Conservation (phyloP, 768 basidiomycete genomes). For the Amanita rubescens region DNA sequence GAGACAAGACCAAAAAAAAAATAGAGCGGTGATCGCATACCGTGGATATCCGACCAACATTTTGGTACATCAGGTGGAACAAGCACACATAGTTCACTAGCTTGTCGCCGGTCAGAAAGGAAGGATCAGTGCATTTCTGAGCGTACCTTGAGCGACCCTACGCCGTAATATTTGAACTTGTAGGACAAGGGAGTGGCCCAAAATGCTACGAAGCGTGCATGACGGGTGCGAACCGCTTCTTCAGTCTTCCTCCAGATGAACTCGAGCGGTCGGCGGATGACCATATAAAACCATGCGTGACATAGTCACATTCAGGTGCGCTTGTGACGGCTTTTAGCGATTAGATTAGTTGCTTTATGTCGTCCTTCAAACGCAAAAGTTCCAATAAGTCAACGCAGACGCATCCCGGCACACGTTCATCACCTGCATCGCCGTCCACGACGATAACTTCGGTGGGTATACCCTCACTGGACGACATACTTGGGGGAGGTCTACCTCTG, state of each 20-base stretch:
- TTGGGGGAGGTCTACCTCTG: slow-evolving; percentile 87
- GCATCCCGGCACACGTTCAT: slow-evolving; percentile 46
- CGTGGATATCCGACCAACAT: slow-evolving; percentile 48
- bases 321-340: neutral
- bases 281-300: neutral
- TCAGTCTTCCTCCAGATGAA: neutral
- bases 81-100: slow-evolving; percentile 47
- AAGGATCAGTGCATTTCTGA: neutral
- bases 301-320: neutral
- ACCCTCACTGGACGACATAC: slow-evolving; percentile 89
- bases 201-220: neutral
- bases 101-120: slow-evolving; percentile 22
- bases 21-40: slow-evolving; percentile 29
- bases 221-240: neutral
- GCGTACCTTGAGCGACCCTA: slow-evolving; percentile 1
- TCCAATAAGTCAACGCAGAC: slow-evolving; percentile 33
- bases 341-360: slow-evolving; percentile 42
- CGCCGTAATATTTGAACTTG: neutral
- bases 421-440: slow-evolving; percentile 48
- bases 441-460: slow-evolving; percentile 78
- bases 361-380: slow-evolving; percentile 72
- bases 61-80: slow-evolving; percentile 55
- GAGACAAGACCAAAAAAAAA: slow-evolving; percentile 1
- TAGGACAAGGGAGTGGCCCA: neutral
- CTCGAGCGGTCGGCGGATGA: neutral